These are phyloP conservation scores for Zygoascus flipseniorum DNA, from an alignment of 805 yeast species.

Conservation along the genomic window DNA sequence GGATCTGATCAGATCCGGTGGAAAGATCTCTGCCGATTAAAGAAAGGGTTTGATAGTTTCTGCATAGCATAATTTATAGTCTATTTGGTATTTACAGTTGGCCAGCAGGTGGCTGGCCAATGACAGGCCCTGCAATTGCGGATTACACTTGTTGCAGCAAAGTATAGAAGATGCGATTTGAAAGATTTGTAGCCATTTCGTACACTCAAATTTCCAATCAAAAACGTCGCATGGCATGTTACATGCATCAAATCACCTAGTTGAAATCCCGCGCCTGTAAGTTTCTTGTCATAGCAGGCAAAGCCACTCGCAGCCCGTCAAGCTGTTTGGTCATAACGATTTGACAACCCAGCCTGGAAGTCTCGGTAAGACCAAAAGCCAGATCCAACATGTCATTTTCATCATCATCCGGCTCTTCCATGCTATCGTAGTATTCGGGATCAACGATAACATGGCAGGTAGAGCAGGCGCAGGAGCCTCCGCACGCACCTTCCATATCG, in stretches of 20 bases:
- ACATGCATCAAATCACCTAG: background rate
- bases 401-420: conserved; percentile 95
- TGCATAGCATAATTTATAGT: background rate
- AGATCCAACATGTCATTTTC: conserved; percentile 97
- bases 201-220: too few species aligned
- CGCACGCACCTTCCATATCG: conserved; percentile 97
- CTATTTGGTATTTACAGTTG: background rate
- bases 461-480: conserved; percentile 98
- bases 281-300: conserved; percentile 96
- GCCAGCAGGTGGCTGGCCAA: too few species aligned
- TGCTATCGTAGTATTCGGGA: conserved; percentile 82
- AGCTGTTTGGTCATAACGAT: conserved; percentile 79
- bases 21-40: conserved; percentile 5
- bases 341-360: conserved; percentile 94
- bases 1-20: conserved; percentile 55
- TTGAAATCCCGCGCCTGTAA: conserved; percentile 71
- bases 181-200: too few species aligned
- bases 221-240: background rate
- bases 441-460: conserved; percentile 96
- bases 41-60: background rate
- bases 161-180: too few species aligned
- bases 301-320: conserved; percentile 89
- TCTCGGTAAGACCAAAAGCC: conserved; percentile 95
- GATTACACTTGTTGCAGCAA: too few species aligned
- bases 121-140: too few species aligned